Evolutionary conservation across 2,329 filamentous ascomycete genomes (phyloP).

Genomic region (Cadophora sp.): DNA sequence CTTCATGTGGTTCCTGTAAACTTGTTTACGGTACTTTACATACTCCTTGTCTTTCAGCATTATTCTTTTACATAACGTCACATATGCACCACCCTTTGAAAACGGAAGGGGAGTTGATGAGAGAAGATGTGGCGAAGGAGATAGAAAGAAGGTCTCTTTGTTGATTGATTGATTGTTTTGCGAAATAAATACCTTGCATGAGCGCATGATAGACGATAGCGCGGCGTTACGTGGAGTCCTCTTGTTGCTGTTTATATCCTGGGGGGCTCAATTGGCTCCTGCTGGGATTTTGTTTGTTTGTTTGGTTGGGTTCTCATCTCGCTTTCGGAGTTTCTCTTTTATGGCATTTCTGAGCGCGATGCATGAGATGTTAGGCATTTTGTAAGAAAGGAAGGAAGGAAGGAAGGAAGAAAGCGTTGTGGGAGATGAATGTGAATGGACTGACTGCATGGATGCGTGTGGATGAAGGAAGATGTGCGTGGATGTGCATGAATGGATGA

Average conservation of each 20-base stretch:
- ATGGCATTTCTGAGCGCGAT: not conserved
- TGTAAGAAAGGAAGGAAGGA: not conserved
- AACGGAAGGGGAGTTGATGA: not conserved
- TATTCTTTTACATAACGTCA: slow-evolving; percentile 5
- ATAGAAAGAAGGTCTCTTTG: slow-evolving; percentile 1
- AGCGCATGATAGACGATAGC: slow-evolving; percentile 37
- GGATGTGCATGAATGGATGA: not conserved
- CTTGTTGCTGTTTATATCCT: no score
- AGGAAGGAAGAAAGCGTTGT: not conserved
- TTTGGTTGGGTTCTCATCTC: no score
- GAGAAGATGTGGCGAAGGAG: not conserved
- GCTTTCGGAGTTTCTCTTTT: not conserved
- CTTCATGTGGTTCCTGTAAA: slow-evolving; percentile 46
- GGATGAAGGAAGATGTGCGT: not conserved
- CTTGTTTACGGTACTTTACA: not conserved
- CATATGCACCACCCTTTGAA: not conserved
- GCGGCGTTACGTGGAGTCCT: slow-evolving; percentile 32
- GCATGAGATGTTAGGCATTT: not conserved
- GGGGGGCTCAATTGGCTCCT: no score
- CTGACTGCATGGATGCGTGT: not conserved
- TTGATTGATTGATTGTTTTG: slow-evolving; percentile 8
- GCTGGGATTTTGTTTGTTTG: no score
- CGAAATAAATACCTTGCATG: slow-evolving; percentile 21
- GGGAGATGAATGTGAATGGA: not conserved
- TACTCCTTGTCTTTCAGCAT: slow-evolving; percentile 20